Evolutionary conservation across 2,329 filamentous ascomycete species (phyloP).

Genomic region (Colletotrichum echinochloae): DNA sequence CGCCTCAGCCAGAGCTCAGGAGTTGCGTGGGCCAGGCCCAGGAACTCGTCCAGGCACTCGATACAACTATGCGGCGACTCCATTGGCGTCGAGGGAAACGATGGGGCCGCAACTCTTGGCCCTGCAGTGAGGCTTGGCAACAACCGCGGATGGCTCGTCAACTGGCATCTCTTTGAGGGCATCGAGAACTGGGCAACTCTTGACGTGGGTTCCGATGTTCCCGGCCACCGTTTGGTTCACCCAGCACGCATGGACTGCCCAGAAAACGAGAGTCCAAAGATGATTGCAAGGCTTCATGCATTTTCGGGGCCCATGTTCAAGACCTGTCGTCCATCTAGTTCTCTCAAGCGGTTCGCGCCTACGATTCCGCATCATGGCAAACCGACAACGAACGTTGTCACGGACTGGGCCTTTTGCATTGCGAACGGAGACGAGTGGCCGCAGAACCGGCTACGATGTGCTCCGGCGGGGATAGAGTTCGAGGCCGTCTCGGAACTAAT

Average conservation of each 20-base stretch:
- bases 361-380: not conserved
- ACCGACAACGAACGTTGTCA: not conserved
- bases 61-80: slow-evolving; percentile 3
- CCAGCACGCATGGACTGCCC: slow-evolving; percentile 7
- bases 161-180: slow-evolving; percentile 11
- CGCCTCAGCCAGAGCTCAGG: not conserved
- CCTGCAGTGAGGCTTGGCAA: not conserved
- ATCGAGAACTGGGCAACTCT: not conserved
- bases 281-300: not conserved
- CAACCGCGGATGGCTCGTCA: not conserved
- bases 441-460: slow-evolving; percentile 12
- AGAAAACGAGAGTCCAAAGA: not conserved
- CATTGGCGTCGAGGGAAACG: not conserved
- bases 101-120: slow-evolving; percentile 1
- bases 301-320: slow-evolving; percentile 4
- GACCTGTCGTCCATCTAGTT: not conserved
- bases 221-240: slow-evolving; percentile 3
- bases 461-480: not conserved
- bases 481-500: not conserved
- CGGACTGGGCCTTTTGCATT: slow-evolving; percentile 21
- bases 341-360: not conserved
- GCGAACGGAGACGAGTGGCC: not conserved
- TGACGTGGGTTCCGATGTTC: not conserved
- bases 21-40: not conserved
- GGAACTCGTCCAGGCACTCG: not conserved